A percentile compares a stretch with the other conserved stretches of the same genome.
phyloP scores from a whole-genome alignment of 441 rosid species.

The Raphanus hybrid region DNA sequence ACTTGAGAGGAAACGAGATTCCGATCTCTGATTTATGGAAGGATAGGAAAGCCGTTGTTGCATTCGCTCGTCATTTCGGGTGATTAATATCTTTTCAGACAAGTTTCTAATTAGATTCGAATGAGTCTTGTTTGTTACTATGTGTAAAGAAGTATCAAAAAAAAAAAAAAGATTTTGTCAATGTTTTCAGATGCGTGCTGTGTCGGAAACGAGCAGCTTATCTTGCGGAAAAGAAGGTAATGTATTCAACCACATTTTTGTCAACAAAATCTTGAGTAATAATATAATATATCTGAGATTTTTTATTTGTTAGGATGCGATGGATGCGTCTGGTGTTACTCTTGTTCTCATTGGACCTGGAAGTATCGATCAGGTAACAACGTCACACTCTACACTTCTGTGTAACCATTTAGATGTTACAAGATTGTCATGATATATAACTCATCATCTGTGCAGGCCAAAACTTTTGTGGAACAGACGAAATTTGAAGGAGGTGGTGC shows the following conservation, averaged over 20 bases:
- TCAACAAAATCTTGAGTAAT: too few species aligned
- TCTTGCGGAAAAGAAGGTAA: slow-evolving; percentile 86
- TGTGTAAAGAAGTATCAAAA: background rate
- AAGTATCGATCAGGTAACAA: slow-evolving; percentile 73
- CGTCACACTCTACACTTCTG: background rate
- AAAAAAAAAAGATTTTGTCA: background rate
- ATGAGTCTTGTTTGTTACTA: slow-evolving; percentile 1
- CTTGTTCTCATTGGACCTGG: slow-evolving; percentile 93
- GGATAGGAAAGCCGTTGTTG: slow-evolving; percentile 81
- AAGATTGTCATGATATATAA: background rate
- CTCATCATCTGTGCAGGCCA: slow-evolving; percentile 65
- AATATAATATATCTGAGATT: background rate
- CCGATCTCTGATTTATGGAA: slow-evolving; percentile 87
- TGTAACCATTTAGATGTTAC: background rate
- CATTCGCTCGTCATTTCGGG: slow-evolving; percentile 98
- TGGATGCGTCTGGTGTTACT: slow-evolving; percentile 84
- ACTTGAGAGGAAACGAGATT: slow-evolving; percentile 69
- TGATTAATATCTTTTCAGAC: slow-evolving; percentile 26
- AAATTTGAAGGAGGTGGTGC: slow-evolving; percentile 87
- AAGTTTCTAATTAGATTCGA: background rate
- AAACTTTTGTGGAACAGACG: slow-evolving; percentile 75
- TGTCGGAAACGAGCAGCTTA: slow-evolving; percentile 92
- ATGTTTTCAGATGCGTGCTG: slow-evolving; percentile 72
- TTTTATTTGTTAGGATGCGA: slow-evolving; percentile 57
- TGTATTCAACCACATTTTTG: too few species aligned